Conservation (phyloP, 805 yeast genomes). For the Jamesozyma hellenica region DNA sequence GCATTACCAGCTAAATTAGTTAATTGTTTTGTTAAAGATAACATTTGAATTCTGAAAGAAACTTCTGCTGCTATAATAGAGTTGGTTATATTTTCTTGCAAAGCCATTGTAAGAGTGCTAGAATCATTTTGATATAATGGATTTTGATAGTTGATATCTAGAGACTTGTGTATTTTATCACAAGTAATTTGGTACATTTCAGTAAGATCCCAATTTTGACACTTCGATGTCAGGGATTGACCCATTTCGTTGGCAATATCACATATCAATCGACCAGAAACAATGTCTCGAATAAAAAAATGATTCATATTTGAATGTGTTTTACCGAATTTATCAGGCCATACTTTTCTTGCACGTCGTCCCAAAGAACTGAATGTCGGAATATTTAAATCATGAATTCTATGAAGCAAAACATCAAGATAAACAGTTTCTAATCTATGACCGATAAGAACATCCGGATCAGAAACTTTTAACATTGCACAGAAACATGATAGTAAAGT, state of each 20-base stretch:
- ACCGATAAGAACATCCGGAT: slow-evolving; percentile 87
- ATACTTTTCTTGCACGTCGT: slow-evolving; percentile 60
- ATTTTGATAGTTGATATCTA: slow-evolving; percentile 66
- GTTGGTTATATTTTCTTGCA: slow-evolving; percentile 56
- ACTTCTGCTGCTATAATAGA: slow-evolving; percentile 66
- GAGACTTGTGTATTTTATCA: slow-evolving; percentile 45
- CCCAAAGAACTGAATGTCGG: slow-evolving; percentile 76
- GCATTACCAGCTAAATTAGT: slow-evolving; percentile 95
- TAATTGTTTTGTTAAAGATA: slow-evolving; percentile 81
- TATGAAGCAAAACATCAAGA: slow-evolving; percentile 67
- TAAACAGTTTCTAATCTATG: slow-evolving; percentile 75
- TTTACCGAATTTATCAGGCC: slow-evolving; percentile 68
- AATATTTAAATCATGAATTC: slow-evolving; percentile 68
- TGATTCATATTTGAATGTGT: slow-evolving; percentile 41
- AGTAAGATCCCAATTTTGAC: slow-evolving; percentile 87
- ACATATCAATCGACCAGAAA: slow-evolving; percentile 80
- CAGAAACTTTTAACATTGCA: slow-evolving; percentile 61
- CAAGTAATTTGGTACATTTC: slow-evolving; percentile 86
- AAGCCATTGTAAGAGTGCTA: slow-evolving; percentile 52
- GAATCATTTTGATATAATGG: slow-evolving; percentile 61
- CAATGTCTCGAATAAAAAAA: slow-evolving; percentile 53
- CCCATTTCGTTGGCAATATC: slow-evolving; percentile 94
- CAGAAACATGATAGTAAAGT: slow-evolving; percentile 65
- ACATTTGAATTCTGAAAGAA: slow-evolving; percentile 72
- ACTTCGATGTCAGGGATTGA: slow-evolving; percentile 78